Evolutionary conservation across 108 stramenopile species (phyloP), one percentile per base, ranked within the genome.

Genomic region (Skeletonema marinoi): DNA sequence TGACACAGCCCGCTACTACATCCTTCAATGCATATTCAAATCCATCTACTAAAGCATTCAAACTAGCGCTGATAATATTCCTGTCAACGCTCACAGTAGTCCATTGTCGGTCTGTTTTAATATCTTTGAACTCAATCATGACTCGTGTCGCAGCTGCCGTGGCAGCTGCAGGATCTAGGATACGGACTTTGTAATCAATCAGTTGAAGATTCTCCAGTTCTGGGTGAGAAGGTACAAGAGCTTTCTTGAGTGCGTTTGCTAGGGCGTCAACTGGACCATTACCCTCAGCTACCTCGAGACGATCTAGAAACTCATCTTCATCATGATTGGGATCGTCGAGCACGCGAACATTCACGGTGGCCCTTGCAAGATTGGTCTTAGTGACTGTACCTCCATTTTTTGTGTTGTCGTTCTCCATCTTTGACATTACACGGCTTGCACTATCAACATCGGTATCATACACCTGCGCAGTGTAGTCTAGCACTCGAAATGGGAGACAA

Each of bases 101-200:
- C 97, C 97, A 98, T 50, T 77, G 85, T 51, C 39, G 33, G 50
- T 77, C 78, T 16, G 82, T 83, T 5, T 77, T 73, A 4, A 65
- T 46, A 54, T 86, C 74, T 13, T 77, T 66, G 77, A 93, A 93
- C 69, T 96, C 94, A 74, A 96, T 96, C 93, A 96, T 82, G 46
- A 98, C 96, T 38, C 97, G 86, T 9, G 96, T 96, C 14, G 93
- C 95, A 30, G 97, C 96, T 25, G 66, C 73, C 16, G 97, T 97
- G 8, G 94, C 96, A 21, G 89, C 86, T 60, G 85, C 87, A 1
- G 93, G 95, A 74, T 98, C 96, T 39, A 98, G 71, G 68, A 98
- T 98, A 32, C 96, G 93, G 17, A 98, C 97, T 86, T 97, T 97
- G 92, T 98, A 98, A 74, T 98, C 97, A 11, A 91, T 82, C 41